Base-by-base conservation (phyloP, 352 stramenopile species). In the Halophytophthora batemanensis region DNA sequence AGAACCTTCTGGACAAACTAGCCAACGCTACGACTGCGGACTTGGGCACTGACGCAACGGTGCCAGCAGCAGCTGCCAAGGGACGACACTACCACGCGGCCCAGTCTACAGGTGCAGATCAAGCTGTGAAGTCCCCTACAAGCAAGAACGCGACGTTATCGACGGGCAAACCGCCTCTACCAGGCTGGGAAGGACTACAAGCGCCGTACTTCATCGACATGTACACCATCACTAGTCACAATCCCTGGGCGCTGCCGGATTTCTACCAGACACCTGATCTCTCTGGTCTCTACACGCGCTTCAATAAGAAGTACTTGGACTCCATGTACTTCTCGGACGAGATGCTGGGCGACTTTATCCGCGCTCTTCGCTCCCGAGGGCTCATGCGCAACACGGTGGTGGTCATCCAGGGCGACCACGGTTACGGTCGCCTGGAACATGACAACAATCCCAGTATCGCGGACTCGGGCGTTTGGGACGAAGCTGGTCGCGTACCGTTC, bases 191-290 rank as follows among this genome's bases (percentile, higher is more conserved):
- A 69, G 75, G 75, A 4, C 66, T 87, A 23, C 69, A 75, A 37
- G 69, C 69, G 49, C 79, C 79, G 52, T 87, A 74, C 48, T 90
- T 90, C 59, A 87, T 90, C 37, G 68, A 90, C 49, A 86, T 86
- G 71, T 87, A 90, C 63, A 83, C 64, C 48, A 89, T 86, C 59
- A 77, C 79, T 50, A 86, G 74, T 56, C 76, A 87, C 56, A 83
- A 82, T 47, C 78, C 78, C 36, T 86, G 74, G 74, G 60, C 61
- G 12, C 36, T 86, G 12, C 75, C 78, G 6, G 40, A 63, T 18
- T 74, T 69, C 34, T 89, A 82, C 57, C 31, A 69, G 1, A 38
- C 50, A 6, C 74, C 78, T 0, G 69, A 86, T 29, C 53, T 89
- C 17, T 71, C 69, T 5, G 70, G 59, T 11, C 39, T 87, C 36